Conservation (phyloP, 179 eudicot genomes). For the Patellifolia procumbens region DNA sequence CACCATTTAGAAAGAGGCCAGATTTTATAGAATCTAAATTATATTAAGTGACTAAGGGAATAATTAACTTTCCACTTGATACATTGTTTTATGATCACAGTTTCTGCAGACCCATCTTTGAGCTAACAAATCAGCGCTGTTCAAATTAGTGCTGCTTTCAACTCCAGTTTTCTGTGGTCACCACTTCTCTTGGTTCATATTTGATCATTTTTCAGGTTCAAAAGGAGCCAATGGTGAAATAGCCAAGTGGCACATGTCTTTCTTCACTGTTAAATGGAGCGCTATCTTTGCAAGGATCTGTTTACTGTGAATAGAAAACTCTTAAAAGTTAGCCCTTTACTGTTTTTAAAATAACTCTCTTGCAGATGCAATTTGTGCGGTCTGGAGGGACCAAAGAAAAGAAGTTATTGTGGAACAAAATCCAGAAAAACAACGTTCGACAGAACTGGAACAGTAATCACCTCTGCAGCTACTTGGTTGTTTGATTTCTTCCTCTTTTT, state of each 20-base stretch:
- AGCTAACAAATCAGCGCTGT: slow-evolving; percentile 8
- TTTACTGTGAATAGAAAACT: background rate
- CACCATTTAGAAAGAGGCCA: slow-evolving; percentile 15
- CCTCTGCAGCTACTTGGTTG: slow-evolving; percentile 16
- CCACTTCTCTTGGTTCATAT: slow-evolving; percentile 29
- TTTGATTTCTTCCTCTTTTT: slow-evolving; percentile 53
- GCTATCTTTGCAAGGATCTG: background rate
- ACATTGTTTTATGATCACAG: slow-evolving; percentile 1
- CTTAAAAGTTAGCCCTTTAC: background rate
- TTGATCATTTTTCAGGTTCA: slow-evolving; percentile 14
- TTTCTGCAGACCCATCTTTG: slow-evolving; percentile 1
- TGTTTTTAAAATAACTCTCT: background rate
- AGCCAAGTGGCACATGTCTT: background rate
- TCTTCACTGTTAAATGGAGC: background rate
- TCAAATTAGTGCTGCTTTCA: slow-evolving; percentile 26
- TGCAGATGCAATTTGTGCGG: background rate
- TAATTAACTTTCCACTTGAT: slow-evolving; percentile 22
- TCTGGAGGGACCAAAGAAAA: background rate
- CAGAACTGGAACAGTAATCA: background rate
- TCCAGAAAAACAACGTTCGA: background rate
- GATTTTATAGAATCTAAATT: background rate
- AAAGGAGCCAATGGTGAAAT: slow-evolving; percentile 16
- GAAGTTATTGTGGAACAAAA: background rate
- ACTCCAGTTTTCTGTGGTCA: slow-evolving; percentile 13
- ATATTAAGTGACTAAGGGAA: slow-evolving; percentile 19